Evolutionary conservation across 2,329 filamentous ascomycete genomes (phyloP).

Genomic region (Lasiodiplodia hormozganensis): DNA sequence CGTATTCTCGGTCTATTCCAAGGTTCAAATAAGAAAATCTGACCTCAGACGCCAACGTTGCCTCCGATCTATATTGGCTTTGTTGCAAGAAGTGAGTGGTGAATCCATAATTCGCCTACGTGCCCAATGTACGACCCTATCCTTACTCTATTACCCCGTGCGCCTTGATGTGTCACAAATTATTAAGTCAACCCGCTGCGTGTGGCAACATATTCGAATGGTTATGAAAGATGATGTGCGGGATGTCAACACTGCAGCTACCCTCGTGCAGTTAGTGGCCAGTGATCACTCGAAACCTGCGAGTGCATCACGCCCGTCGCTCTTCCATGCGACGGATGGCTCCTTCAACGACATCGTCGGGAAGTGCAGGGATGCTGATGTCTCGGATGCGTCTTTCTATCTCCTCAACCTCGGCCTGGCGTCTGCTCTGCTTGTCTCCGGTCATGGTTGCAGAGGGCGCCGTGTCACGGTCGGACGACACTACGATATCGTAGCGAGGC

Average conservation of each 20-base stretch:
- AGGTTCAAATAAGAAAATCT: background rate
- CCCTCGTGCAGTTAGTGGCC: background rate
- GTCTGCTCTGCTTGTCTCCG: conserved; percentile 33
- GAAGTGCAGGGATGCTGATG: conserved; percentile 28
- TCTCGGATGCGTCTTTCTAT: conserved; percentile 1
- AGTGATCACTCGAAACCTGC: background rate
- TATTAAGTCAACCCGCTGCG: background rate
- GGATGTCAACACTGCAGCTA: background rate
- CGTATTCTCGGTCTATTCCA: conserved; percentile 3
- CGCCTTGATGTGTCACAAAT: background rate
- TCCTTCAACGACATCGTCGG: conserved; percentile 27
- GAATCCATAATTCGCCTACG: background rate
- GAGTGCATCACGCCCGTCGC: conserved; percentile 10
- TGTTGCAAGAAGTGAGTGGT: background rate
- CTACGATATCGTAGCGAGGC: conserved; percentile 43
- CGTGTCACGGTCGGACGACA: conserved; percentile 31
- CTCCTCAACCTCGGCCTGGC: conserved; percentile 3
- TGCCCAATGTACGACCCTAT: background rate
- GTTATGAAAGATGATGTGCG: background rate
- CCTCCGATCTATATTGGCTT: background rate
- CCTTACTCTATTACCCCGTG: background rate
- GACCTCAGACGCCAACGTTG: background rate
- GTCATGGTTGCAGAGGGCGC: conserved; percentile 25
- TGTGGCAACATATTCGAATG: background rate
- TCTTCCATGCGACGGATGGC: conserved; percentile 26